These are phyloP conservation scores for Dendrocalamus sinicus DNA, from an alignment of 176 grass and related monocot genomes.

Conservation along the genomic window DNA sequence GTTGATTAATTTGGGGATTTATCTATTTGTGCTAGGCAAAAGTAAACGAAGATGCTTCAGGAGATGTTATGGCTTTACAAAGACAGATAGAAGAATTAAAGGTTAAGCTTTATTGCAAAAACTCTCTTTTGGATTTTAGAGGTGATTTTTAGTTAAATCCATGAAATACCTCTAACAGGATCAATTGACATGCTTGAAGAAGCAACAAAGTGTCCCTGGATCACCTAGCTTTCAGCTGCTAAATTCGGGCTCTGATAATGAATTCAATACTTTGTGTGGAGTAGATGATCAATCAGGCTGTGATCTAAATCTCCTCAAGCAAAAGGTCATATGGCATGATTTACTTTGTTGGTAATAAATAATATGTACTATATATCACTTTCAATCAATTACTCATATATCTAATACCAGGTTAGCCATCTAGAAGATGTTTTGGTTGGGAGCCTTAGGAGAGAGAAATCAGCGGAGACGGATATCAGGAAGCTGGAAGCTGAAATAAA, in stretches of 20 bases:
- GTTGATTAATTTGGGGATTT: constrained; percentile 7
- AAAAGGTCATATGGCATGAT: constrained; percentile 60
- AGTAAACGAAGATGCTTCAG: constrained; percentile 93
- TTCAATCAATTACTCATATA: constrained; percentile 19
- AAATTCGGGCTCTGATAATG: constrained; percentile 56
- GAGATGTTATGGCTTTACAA: constrained; percentile 84
- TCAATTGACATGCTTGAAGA: constrained; percentile 71
- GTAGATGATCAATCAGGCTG: constrained; percentile 46
- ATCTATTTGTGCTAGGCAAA: constrained; percentile 68
- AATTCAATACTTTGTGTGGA: constrained; percentile 47
- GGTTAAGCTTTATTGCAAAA: constrained; percentile 42
- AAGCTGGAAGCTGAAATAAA: constrained; percentile 83
- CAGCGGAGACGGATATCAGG: constrained; percentile 59
- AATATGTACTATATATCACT: constrained; percentile 15
- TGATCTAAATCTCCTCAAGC: constrained; percentile 56
- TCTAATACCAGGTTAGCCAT: constrained; percentile 59
- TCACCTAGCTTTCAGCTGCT: constrained; percentile 47
- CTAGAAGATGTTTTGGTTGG: constrained; percentile 76
- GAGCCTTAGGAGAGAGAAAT: constrained; percentile 89
- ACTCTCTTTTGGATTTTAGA: constrained; percentile 21
- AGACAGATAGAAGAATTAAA: constrained; percentile 86
- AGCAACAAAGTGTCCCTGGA: constrained; percentile 54
- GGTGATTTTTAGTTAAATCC: constrained; percentile 17
- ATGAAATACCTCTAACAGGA: constrained; percentile 47
- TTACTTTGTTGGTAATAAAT: constrained; percentile 21